phyloP scores from a whole-genome alignment of 2,329 filamentous ascomycete genomes.

The Ophiognomonia clavigignenti-juglandacearum region DNA sequence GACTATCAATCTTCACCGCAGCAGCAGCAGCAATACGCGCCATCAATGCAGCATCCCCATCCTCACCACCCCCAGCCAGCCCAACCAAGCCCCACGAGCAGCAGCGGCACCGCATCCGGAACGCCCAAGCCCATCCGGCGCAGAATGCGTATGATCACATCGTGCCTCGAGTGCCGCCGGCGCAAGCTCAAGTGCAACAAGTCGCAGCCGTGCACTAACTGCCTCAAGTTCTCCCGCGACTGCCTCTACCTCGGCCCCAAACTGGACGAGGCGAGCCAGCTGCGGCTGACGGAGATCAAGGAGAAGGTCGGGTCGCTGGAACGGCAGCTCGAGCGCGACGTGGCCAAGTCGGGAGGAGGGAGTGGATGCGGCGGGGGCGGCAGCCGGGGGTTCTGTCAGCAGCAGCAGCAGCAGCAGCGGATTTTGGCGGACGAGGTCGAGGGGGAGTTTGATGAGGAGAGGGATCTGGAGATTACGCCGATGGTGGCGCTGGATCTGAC shows the following conservation, averaged over 20 bases:
- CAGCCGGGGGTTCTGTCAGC: constrained; percentile 10
- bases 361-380: neutral
- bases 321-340: constrained; percentile 63
- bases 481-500: constrained; percentile 61
- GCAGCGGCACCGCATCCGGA: neutral
- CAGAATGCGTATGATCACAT: constrained; percentile 62
- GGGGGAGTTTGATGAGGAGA: constrained; percentile 54
- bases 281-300: constrained; percentile 71
- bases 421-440: constrained; percentile 47
- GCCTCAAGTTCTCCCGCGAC: constrained; percentile 47
- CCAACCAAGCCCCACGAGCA: neutral
- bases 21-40: constrained; percentile 1
- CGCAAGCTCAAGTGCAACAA: constrained; percentile 79
- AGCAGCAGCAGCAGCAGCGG: constrained; percentile 33
- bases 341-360: constrained; percentile 41
- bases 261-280: constrained; percentile 64
- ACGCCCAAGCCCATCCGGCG: constrained; percentile 45
- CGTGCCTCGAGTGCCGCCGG: constrained; percentile 66
- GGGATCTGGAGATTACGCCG: constrained; percentile 56
- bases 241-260: constrained; percentile 62
- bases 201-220: constrained; percentile 65
- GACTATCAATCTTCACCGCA: neutral
- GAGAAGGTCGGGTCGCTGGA: constrained; percentile 72
- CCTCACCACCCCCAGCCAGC: neutral
- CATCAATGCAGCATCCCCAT: constrained; percentile 6